These are phyloP conservation scores for Podospora australis DNA, from an alignment of 495 filamentous ascomycete species.

Conservation along the genomic window DNA sequence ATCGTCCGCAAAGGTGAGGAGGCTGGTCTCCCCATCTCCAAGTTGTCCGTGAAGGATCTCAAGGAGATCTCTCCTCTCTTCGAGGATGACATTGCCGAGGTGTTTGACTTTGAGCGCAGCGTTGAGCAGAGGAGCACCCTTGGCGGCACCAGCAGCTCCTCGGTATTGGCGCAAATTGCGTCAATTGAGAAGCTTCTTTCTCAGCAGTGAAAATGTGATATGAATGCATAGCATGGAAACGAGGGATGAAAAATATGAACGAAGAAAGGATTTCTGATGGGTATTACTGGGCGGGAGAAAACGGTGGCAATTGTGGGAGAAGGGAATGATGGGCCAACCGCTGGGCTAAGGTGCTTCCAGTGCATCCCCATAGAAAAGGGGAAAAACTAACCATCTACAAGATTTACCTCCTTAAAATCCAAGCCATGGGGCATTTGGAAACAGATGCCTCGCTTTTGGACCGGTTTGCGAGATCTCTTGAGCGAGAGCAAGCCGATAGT, in stretches of 20 bases:
- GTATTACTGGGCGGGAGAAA: no score
- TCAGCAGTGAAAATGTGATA: background rate
- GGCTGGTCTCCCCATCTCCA: slow-evolving; percentile 65
- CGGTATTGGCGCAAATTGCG: slow-evolving; percentile 69
- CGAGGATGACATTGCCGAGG: slow-evolving; percentile 62
- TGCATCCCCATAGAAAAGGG: no score
- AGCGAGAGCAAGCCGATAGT: no score
- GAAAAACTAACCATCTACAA: no score
- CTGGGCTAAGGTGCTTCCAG: no score
- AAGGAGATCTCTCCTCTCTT: slow-evolving; percentile 70
- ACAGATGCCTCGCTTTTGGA: no score
- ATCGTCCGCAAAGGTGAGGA: slow-evolving; percentile 65
- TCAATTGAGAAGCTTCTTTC: slow-evolving; percentile 12
- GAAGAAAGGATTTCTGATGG: no score
- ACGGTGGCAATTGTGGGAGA: no score
- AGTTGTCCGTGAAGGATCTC: slow-evolving; percentile 60
- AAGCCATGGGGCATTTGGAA: no score
- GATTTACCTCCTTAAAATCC: no score
- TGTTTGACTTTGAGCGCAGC: slow-evolving; percentile 79
- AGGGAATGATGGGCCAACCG: no score
- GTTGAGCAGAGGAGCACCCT: slow-evolving; percentile 78
- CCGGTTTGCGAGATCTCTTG: no score
- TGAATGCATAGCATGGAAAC: background rate
- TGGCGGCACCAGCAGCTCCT: slow-evolving; percentile 72
- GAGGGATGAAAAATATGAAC: background rate